phyloP scores from a whole-genome alignment of 1,284 basidiomycete genomes.

The Chalciporus sp. region DNA sequence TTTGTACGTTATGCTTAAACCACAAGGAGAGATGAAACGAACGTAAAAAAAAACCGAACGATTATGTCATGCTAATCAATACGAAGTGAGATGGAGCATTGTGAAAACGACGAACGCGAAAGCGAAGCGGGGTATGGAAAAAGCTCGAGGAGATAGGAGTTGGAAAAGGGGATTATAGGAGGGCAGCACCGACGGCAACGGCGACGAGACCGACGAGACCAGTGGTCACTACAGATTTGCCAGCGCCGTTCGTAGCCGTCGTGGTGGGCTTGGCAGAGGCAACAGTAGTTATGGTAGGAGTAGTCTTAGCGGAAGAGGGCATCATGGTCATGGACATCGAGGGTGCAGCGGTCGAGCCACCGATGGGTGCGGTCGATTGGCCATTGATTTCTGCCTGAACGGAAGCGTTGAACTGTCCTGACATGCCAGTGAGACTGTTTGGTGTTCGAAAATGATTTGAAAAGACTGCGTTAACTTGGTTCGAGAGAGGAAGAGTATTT shows the following conservation, averaged over 20 bases:
- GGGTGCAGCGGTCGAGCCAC: constrained; percentile 26
- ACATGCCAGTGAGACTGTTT: constrained; percentile 61
- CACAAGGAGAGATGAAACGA: background rate
- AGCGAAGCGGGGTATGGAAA: background rate
- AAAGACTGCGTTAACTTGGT: background rate
- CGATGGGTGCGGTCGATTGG: constrained; percentile 57
- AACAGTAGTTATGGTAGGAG: constrained; percentile 2
- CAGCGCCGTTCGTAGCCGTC: constrained; percentile 21
- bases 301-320: background rate
- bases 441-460: background rate
- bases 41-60: background rate
- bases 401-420: constrained; percentile 58
- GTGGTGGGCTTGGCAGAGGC: constrained; percentile 13
- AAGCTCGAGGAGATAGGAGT: too few relatives aligned
- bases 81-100: background rate
- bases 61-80: background rate
- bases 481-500: background rate
- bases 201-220: constrained; percentile 25
- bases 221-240: constrained; percentile 22
- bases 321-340: constrained; percentile 13
- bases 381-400: constrained; percentile 60
- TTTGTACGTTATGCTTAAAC: too few relatives aligned
- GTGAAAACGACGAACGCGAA: background rate
- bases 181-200: constrained; percentile 19
- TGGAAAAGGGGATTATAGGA: constrained; percentile 18